A percentile compares a stretch with the other conserved stretches of the same genome.
phyloP scores from a whole-genome alignment of 2,329 filamentous ascomycete genomes.

The Didymella arachidicola region DNA sequence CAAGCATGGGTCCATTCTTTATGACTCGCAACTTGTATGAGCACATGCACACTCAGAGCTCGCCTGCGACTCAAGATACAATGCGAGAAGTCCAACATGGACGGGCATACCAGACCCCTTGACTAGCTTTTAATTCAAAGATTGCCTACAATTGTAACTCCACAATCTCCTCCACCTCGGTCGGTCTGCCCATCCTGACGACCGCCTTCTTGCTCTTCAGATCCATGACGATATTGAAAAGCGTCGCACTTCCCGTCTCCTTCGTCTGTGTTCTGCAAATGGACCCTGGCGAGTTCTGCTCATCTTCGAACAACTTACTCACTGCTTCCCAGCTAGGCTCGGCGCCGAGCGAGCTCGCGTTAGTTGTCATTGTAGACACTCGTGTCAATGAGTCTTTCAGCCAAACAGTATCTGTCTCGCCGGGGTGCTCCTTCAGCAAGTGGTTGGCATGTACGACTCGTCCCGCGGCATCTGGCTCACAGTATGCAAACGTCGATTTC shows the following conservation, averaged over 20 bases:
- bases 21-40: not conserved
- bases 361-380: conserved; percentile 49
- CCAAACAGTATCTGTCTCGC: conserved; percentile 53
- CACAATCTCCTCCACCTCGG: conserved; percentile 38
- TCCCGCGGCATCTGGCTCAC: conserved; percentile 42
- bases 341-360: conserved; percentile 28
- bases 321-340: conserved; percentile 43
- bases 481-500: conserved; percentile 46
- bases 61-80: not conserved
- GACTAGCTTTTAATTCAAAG: too few relatives aligned
- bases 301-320: conserved; percentile 52
- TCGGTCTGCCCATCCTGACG: conserved; percentile 44
- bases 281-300: conserved; percentile 49
- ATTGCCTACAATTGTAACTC: conserved; percentile 29
- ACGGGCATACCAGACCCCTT: not conserved
- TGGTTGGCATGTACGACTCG: conserved; percentile 57
- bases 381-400: conserved; percentile 52
- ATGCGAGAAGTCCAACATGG: not conserved
- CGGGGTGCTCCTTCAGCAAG: conserved; percentile 49
- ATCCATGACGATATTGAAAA: conserved; percentile 52
- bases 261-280: conserved; percentile 40
- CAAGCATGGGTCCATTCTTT: not conserved
- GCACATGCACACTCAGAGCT: not conserved
- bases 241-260: conserved; percentile 41
- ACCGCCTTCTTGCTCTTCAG: conserved; percentile 42